A percentile compares a stretch with the other conserved stretches of the same genome.
Conservation (phyloP, 2,329 filamentous ascomycete genomes). For the Cercospora sp. region DNA sequence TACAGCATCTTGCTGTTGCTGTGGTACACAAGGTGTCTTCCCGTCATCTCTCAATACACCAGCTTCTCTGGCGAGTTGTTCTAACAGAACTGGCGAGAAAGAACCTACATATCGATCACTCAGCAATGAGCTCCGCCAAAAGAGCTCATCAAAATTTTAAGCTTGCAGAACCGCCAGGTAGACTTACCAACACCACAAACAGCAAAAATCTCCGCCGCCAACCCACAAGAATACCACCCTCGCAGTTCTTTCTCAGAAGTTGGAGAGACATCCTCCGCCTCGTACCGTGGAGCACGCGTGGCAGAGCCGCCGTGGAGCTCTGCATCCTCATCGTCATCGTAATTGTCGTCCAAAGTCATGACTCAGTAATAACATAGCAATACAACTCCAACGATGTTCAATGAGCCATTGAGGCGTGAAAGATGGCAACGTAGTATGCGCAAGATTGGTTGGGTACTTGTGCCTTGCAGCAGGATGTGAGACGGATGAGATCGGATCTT, state of each 20-base stretch:
- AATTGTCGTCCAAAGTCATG: background rate
- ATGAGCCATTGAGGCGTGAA: too few relatives aligned
- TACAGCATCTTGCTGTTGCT: constrained; percentile 9
- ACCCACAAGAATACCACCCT: constrained; percentile 33
- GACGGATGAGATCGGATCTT: background rate
- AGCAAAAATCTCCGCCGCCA: constrained; percentile 94
- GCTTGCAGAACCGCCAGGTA: background rate
- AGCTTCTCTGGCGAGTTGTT: constrained; percentile 85
- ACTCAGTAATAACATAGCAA: too few relatives aligned
- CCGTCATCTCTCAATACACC: constrained; percentile 78
- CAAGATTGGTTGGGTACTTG: too few relatives aligned
- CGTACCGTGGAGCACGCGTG: constrained; percentile 27
- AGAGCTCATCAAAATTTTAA: background rate
- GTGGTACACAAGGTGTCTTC: constrained; percentile 61
- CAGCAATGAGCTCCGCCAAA: too few relatives aligned
- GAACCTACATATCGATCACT: constrained; percentile 59
- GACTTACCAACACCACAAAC: constrained; percentile 76
- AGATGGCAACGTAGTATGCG: too few relatives aligned
- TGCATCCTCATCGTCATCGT: background rate
- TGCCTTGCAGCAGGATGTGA: background rate
- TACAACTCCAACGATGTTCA: too few relatives aligned
- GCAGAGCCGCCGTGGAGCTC: background rate
- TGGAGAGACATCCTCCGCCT: constrained; percentile 31
- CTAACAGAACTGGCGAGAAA: constrained; percentile 88
- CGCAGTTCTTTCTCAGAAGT: constrained; percentile 32